Base-by-base conservation (phyloP, 106 monocot genomes). In the Acorus calamus region DNA sequence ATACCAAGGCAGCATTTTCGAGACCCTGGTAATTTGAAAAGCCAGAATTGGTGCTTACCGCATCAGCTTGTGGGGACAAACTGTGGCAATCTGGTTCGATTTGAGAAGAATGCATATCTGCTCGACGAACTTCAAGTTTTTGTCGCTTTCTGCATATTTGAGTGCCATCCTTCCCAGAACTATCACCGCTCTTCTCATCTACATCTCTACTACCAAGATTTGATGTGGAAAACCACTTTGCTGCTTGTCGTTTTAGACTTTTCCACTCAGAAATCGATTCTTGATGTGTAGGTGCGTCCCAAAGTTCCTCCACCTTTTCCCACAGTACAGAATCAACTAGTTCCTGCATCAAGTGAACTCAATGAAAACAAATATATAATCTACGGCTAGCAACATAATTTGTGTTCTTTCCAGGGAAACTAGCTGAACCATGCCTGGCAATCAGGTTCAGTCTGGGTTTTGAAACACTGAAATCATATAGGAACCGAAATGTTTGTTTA, bases 161-260 rank as follows among this genome's bases (percentile, higher is more conserved):
- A 59, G 63, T 44, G 63, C 62, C 80, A 43, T 61, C 45, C n/a
- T n/a, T 55, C 5, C 44, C n/a, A 72, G 62, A 66, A 69, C 52
- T 55, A 9, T 76, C 60, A 68, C 12, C 59, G 53, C 50, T 76
- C 61, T 57, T 56, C 11, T 69, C 65, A n/a, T 76, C 82, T 56
- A 60, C 5, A 45, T 69, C 49, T 42, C 61, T 52, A 59, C 3
- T 14, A 72, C 43, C 68, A 59, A 69, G 80, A 61, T 77, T 59
- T 51, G 78, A 80, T 57, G 69, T 61, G 50, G 62, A 69, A 60
- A 87, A 87, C 71, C 59, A 74, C 71, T 81, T 85, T 71, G 83
- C 83, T 44, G 82, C 80, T 77, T 96, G 90, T 60, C 87, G 90
- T 68, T 91, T 96, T 87, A 86, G 85, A 46, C 80, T 78, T 66